These are phyloP conservation scores for Sideroxylon spinosum DNA, from an alignment of 179 eudicot genomes.

Conservation along the genomic window DNA sequence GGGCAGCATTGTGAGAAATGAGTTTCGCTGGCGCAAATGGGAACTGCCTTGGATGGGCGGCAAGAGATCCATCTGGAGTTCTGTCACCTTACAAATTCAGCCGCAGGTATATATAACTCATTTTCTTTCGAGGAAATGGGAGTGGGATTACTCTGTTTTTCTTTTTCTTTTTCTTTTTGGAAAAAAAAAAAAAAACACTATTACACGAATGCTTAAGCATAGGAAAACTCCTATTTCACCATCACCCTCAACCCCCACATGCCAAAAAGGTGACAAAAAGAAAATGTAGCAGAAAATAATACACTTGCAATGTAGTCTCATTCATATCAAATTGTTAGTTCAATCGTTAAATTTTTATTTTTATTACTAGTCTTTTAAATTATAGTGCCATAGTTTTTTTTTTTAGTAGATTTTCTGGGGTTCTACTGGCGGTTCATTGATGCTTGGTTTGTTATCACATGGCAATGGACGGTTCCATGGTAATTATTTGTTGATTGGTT, in stretches of 20 bases:
- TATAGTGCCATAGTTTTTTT: not conserved
- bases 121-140: not conserved
- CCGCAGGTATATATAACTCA: conserved; percentile 41
- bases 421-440: not conserved
- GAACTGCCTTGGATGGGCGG: conserved; percentile 58
- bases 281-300: not conserved
- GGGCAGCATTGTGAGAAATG: conserved; percentile 22
- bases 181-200: too few relatives aligned
- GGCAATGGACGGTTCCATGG: too few relatives aligned
- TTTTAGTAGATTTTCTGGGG: not conserved
- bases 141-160: not conserved
- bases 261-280: too few relatives aligned
- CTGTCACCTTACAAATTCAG: conserved; percentile 55
- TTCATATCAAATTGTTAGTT: not conserved
- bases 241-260: too few relatives aligned
- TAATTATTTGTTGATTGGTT: too few relatives aligned
- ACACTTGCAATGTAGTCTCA: not conserved
- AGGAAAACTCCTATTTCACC: too few relatives aligned
- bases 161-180: too few relatives aligned
- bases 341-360: not conserved
- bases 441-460: too few relatives aligned
- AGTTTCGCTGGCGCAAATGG: conserved; percentile 20
- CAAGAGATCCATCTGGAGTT: conserved; percentile 55
- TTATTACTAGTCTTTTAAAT: not conserved
- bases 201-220: too few relatives aligned